Percentiles rank a stretch among this genome's conserved stretches.
Evolutionary conservation across 2,329 filamentous ascomycete species (phyloP).

Genomic region (Apiospora pterosperma): DNA sequence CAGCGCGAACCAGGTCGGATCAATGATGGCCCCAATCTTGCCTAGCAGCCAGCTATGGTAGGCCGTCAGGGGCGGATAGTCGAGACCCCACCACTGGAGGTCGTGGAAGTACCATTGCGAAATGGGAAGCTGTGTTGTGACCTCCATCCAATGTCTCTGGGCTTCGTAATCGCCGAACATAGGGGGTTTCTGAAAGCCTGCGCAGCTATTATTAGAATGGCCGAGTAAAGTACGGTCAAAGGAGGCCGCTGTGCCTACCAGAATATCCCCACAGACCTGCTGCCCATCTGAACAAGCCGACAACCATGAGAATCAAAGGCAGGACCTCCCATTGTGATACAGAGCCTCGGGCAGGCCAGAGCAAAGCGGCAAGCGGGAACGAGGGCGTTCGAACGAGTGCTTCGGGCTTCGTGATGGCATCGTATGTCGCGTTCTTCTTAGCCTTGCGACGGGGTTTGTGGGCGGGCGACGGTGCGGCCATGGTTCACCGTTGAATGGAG

Average conservation of each 20-base stretch:
- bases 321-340: slow-evolving; percentile 90
- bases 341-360: slow-evolving; percentile 85
- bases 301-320: slow-evolving; percentile 82
- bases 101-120: slow-evolving; percentile 99
- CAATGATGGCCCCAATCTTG: slow-evolving; percentile 74
- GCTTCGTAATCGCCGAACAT: slow-evolving; percentile 98
- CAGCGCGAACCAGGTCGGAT: slow-evolving; percentile 84
- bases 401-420: slow-evolving; percentile 35
- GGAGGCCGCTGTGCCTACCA: slow-evolving; percentile 46
- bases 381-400: slow-evolving; percentile 59
- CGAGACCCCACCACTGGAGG: slow-evolving; percentile 93
- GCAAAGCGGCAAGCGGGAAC: slow-evolving; percentile 89
- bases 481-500: slow-evolving; percentile 25
- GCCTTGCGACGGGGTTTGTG: slow-evolving; percentile 54
- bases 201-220: slow-evolving; percentile 10
- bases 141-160: slow-evolving; percentile 98
- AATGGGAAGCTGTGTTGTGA: slow-evolving; percentile 83
- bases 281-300: slow-evolving; percentile 90
- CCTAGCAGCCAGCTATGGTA: slow-evolving; percentile 98
- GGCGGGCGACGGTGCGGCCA: slow-evolving; percentile 50
- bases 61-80: slow-evolving; percentile 95
- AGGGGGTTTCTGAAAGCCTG: slow-evolving; percentile 76
- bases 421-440: slow-evolving; percentile 46
- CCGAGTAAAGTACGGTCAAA: neutral
- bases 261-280: slow-evolving; percentile 94